These are phyloP conservation scores for Alternaria sp. DNA, from an alignment of 2,329 filamentous ascomycete species.

Conservation along the genomic window DNA sequence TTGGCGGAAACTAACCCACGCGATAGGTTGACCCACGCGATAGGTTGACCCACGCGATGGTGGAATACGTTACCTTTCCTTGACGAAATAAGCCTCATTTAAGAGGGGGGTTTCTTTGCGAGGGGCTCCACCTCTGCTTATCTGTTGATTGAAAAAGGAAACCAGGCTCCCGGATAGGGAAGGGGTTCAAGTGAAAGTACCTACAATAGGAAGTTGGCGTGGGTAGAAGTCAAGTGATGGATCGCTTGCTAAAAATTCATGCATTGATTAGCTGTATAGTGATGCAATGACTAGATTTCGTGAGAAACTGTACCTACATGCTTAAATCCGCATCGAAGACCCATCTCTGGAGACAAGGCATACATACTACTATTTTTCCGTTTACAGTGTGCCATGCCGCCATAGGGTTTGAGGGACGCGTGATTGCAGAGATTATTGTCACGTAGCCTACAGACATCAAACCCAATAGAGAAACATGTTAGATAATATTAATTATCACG, in stretches of 20 bases:
- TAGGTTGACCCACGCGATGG: no score
- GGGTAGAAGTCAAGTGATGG: not conserved
- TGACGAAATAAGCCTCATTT: no score
- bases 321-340: not conserved
- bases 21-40: no score
- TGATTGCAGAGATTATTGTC: not conserved
- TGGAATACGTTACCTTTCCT: no score
- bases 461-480: not conserved
- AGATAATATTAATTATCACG: not conserved
- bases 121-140: no score
- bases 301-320: not conserved
- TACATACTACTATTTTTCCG: not conserved
- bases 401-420: not conserved
- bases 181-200: not conserved
- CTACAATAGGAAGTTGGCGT: not conserved
- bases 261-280: not conserved
- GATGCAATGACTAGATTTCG: not conserved
- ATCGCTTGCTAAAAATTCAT: not conserved
- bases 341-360: not conserved
- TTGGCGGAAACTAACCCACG: no score
- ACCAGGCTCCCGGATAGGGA: no score
- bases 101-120: no score
- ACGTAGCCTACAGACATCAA: not conserved
- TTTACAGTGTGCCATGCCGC: not conserved
- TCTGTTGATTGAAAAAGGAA: no score